Base-by-base conservation (phyloP, 768 basidiomycete genomes). In the Phanerodontia chrysosporium region DNA sequence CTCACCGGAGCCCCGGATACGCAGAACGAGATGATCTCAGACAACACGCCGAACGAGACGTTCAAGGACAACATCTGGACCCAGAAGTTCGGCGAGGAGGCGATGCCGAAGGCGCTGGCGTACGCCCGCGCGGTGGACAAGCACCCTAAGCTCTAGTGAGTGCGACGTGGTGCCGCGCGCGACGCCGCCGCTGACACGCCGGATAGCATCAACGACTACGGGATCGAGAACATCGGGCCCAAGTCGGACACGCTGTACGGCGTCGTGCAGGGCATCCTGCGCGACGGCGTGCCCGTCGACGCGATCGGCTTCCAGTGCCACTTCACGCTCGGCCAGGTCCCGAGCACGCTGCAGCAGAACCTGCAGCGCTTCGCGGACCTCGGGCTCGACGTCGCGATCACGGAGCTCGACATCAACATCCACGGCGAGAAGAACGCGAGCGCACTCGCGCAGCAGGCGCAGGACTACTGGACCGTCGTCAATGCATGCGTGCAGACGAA, bases 361-460 rank as follows among this genome's bases (percentile, higher is more conserved):
- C 71, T 86, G 57, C 66, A 78, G 60, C 74, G 78, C 51, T 81
- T 87, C 66, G 77, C 81, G 13, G 78, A 78, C 12, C 79, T 86
- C 27, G 85, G 87, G 3, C 73, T 88, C 45, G 86, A 87, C 63
- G 81, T 87, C 25, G 85, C 85, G 10, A 80, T 87, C 63, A 88
- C 86, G 2, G 86, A 87, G 66, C 78, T 88, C 49, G 86, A 88
- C 65, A 83, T 83, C 64, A 76, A 85, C 51, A 83, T 85, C 76
- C 76, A 75, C 8, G 72, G 82, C 12, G 85, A 84, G 14, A 76
- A 73, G 13, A 83, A 82, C 2, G 62, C 69, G 8, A 78, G 78
- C 0, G 71, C 79, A 32, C 73, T 82, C 30, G 74, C 70, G 29
- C 83, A 85, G 66, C 84, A 87, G 65, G 73, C 79, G 66, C 73